Base-by-base conservation (phyloP, 345 rosid genomes). In the Sonneratia caseolaris region DNA sequence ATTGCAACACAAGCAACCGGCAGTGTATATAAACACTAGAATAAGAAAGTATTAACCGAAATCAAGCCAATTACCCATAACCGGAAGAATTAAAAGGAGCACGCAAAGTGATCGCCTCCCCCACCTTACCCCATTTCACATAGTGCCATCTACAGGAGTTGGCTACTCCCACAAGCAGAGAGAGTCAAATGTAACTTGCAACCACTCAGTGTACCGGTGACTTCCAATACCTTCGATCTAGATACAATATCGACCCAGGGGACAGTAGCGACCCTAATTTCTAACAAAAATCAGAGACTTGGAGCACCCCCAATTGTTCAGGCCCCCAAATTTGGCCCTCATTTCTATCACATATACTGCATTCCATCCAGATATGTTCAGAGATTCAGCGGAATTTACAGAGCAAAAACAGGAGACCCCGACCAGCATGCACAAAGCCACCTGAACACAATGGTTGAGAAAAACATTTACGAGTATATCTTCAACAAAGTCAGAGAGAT, bases 321-420 rank as follows among this genome's bases (percentile, higher is more conserved):
- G 38, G 18, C 32, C 66, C 66, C 27, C 32, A 13, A 62, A 27
- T 12, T 35, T 27, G 37, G 27, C 66, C 3, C 18, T 6, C 37
- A 24, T 62, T 24, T 12, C 66, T 62, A 27, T 61, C 65, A 61
- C 65, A 61, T 32, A 38, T 62, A 62, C 32, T 62, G 3, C 12
- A 32, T 62, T 62, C 66, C 16, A 15, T 2, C 27, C 19, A 35
- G 19, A 62, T 62, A 27, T 62, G 59, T 35, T 4, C 15, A 62
- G 66, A 27, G 66, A 27, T 53, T 62, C 66, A 62, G 66, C 38
- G 13, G 37, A 62, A 42, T 66, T 42, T 37, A 66, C 70, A 68
- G 49, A 43, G 37, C 70, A 19, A 68, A 13, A 68, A 32, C 7
- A 67, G 24, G 37, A 45, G 35, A 48, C 49, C 45, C 45, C 42